Evolutionary conservation across 1,284 basidiomycete genomes (phyloP), one percentile per base, ranked within the genome.

Genomic region (Ganoderma lingzhi): DNA sequence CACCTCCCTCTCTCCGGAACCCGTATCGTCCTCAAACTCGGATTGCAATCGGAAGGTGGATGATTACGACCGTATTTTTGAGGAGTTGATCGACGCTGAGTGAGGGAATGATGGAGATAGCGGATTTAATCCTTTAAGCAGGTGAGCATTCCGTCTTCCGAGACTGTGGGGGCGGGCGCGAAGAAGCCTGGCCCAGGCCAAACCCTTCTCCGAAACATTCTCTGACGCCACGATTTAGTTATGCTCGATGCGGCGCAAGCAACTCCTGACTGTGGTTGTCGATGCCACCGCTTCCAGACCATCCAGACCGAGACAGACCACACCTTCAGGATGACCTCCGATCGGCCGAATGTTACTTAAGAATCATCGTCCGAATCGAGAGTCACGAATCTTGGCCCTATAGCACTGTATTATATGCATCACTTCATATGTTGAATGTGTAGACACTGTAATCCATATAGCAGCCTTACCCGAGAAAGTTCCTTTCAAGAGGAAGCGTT

Each of bases 11-110:
- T 66, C 68, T 4, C 45, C 10, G 3, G 62, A 67, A n/a, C 39
- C 63, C 39, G 10, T 35, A 1, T 61, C 71, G 9, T 56, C 65
- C 4, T 44, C 68, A 10, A 42, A 10, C 4, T 55, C 61, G 19
- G 68, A 63, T 6, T 30, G 35, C 23, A 45, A 59, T 48, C 65
- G 61, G 63, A 70, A 67, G 37, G 55, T 67, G 32, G 63, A 64
- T 30, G 70, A 67, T 17, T 72, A 63, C 67, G 48, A 67, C 60
- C 69, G 65, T 9, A 67, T 72, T 65, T 68, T 69, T 55, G 67
- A 67, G 8, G 64, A 66, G 62, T 23, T 67, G 32, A 65, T 69
- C 59, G 70, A 65, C 32, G 55, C 55, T 8, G 55, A 56, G 32
- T 35, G 30, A 32, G 48, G 6, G n/a, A 2, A 28, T 28, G 6